Evolutionary conservation across 768 basidiomycete species (phyloP).

Genomic region (Pulveroboletus frians): DNA sequence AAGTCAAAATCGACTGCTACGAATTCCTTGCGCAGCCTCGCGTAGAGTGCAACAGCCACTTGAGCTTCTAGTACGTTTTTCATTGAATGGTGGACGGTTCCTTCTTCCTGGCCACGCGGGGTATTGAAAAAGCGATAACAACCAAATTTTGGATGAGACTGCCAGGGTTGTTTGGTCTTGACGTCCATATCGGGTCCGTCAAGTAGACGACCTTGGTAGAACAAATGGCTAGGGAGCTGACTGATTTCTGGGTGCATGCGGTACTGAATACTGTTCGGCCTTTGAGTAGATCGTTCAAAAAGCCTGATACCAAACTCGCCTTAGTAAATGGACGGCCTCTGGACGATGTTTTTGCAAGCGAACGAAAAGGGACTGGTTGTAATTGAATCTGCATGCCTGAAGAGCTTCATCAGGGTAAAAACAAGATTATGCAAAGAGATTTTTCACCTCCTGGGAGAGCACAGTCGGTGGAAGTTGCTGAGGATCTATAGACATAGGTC

Average conservation of each 20-base stretch:
- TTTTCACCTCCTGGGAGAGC: conserved; percentile 52
- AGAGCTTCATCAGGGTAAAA: conserved; percentile 6
- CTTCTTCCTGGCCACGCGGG: conserved; percentile 54
- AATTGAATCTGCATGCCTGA: conserved; percentile 64
- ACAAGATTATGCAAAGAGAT: conserved; percentile 21
- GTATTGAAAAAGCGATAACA: conserved; percentile 91
- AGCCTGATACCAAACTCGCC: conserved; percentile 41
- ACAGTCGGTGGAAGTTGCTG: conserved; percentile 96
- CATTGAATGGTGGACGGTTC: conserved; percentile 57
- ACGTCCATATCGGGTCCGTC: conserved; percentile 87
- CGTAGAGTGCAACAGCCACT: conserved; percentile 73
- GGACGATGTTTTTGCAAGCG: conserved; percentile 76
- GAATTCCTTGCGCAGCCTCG: conserved; percentile 63
- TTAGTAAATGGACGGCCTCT: conserved; percentile 86
- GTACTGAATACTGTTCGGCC: conserved; percentile 79
- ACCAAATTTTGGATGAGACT: conserved; percentile 68
- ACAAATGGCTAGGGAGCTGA: conserved; percentile 77
- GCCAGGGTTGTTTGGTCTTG: conserved; percentile 87
- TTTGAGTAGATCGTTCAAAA: not conserved
- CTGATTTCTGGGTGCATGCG: conserved; percentile 99
- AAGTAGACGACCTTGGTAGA: conserved; percentile 73
- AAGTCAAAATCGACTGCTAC: conserved; percentile 48
- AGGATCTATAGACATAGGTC: conserved; percentile 47
- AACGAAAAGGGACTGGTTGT: conserved; percentile 92
- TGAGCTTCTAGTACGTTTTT: conserved; percentile 71